phyloP scores from a whole-genome alignment of 306 rosid genomes.

The Gynostemma pentaphyllum region DNA sequence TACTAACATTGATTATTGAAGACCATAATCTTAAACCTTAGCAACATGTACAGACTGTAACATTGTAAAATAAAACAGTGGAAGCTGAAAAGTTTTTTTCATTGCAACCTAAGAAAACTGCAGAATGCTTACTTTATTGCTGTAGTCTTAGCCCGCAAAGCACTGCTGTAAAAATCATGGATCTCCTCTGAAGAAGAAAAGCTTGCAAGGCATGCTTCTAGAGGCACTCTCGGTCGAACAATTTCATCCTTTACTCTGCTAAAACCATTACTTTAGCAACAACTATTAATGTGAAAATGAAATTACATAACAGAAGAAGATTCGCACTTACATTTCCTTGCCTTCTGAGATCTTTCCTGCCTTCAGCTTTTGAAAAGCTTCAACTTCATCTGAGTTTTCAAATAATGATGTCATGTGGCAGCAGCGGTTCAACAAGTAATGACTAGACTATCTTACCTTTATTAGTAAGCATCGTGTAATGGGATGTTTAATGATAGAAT shows the following conservation, averaged over 20 bases:
- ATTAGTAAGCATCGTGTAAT: constrained; percentile 69
- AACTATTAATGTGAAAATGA: constrained; percentile 2
- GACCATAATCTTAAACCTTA: not conserved
- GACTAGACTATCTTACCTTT: constrained; percentile 36
- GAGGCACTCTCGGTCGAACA: constrained; percentile 93
- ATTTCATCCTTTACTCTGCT: constrained; percentile 59
- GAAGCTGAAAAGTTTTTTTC: not conserved
- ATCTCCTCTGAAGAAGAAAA: constrained; percentile 89
- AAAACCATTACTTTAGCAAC: constrained; percentile 24
- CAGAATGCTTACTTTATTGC: constrained; percentile 62
- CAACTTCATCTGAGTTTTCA: constrained; percentile 62
- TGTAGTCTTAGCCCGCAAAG: constrained; percentile 76
- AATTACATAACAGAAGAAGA: constrained; percentile 10
- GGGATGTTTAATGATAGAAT: constrained; percentile 91
- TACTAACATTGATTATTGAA: not conserved
- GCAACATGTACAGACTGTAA: not conserved
- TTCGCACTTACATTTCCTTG: constrained; percentile 70
- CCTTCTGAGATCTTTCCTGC: constrained; percentile 72
- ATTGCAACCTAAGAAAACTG: not conserved
- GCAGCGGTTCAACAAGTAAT: constrained; percentile 6
- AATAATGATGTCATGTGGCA: constrained; percentile 15
- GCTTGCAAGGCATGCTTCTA: constrained; percentile 82
- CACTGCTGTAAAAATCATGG: constrained; percentile 84
- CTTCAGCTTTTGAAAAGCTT: constrained; percentile 59
- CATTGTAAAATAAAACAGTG: not conserved